These are phyloP conservation scores for Alternaria viburni DNA, from an alignment of 2,329 filamentous ascomycete species.

Conservation along the genomic window DNA sequence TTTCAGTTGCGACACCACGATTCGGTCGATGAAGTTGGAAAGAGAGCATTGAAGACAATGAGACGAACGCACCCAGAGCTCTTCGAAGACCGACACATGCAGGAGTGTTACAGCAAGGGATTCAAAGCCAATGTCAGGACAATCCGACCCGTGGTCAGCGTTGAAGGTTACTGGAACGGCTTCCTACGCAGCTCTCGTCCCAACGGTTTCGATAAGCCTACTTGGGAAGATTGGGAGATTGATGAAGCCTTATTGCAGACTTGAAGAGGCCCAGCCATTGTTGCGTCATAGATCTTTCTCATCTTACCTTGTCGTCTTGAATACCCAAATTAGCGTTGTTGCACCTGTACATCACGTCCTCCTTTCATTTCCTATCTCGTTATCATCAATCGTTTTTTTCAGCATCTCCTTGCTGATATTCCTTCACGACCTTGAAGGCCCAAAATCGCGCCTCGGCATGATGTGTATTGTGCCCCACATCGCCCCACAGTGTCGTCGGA, in stretches of 20 bases:
- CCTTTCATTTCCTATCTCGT: background rate
- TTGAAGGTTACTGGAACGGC: slow-evolving; percentile 57
- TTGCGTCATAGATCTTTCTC: background rate
- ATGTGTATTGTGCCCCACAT: slow-evolving; percentile 1
- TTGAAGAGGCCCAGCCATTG: slow-evolving; percentile 12
- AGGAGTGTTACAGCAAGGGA: slow-evolving; percentile 57
- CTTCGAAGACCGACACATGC: slow-evolving; percentile 56
- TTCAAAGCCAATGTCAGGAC: slow-evolving; percentile 56
- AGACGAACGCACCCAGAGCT: slow-evolving; percentile 60
- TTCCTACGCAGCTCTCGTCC: slow-evolving; percentile 58
- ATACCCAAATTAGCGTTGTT: slow-evolving; percentile 2
- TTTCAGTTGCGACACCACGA: slow-evolving; percentile 65
- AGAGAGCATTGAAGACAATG: slow-evolving; percentile 64
- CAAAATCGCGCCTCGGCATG: background rate
- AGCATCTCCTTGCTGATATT: background rate
- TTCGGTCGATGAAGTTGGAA: slow-evolving; percentile 70
- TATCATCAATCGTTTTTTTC: background rate
- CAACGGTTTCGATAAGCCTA: slow-evolving; percentile 59
- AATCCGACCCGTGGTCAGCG: slow-evolving; percentile 54
- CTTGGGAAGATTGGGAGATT: slow-evolving; percentile 57
- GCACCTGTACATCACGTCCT: background rate
- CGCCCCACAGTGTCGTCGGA: slow-evolving; percentile 1
- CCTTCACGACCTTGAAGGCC: background rate
- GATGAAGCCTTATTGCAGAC: slow-evolving; percentile 46
- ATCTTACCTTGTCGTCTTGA: background rate